Evolutionary conservation across 2,329 filamentous ascomycete genomes (phyloP), one percentile per base, ranked within the genome.

Genomic region (Fusarium staphyleae): DNA sequence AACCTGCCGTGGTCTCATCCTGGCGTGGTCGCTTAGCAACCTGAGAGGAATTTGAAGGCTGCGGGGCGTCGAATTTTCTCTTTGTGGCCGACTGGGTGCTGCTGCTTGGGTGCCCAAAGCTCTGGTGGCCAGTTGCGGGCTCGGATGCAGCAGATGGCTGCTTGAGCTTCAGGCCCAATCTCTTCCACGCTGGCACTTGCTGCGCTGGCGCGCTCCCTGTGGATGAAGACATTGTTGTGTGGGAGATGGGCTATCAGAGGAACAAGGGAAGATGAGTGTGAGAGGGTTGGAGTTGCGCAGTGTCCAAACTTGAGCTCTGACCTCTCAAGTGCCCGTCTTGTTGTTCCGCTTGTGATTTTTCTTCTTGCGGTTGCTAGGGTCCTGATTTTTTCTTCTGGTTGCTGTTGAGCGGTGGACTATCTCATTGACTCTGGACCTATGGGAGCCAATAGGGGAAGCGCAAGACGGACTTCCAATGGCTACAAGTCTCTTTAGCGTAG

Each of bases 141-240:
- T 69, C 71, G 43, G 69, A 62, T 65, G 65, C 67, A 63, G 68
- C 66, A 61, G 68, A 65, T 50, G 67, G 63, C 57, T 71, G 68
- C 72, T 85, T 85, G 73, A 85, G 82, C 77, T 84, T 84, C 69
- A 85, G 79, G 72, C 83, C 83, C 77, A 85, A 79, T 77, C 81
- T 79, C 69, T 85, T 85, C 82, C 83, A 85, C 60, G 82, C 82
- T 51, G 83, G 82, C 57, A 81, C 75, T 65, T 75, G 76, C 70
- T 77, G 76, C 57, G 73, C 67, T 72, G 75, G 74, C 74, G 76
- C 72, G 67, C 69, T 71, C 64, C 72, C 72, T 64, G 69, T 71
- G 67, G 75, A 70, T 63, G 75, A 76, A 63, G 72, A 76, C 75
- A 80, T 79, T 70, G 65, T 63, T 15, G 41, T 32, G 66, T 49